These are phyloP conservation scores for Lepraria neglecta DNA, from an alignment of 495 filamentous ascomycete species.

Conservation along the genomic window DNA sequence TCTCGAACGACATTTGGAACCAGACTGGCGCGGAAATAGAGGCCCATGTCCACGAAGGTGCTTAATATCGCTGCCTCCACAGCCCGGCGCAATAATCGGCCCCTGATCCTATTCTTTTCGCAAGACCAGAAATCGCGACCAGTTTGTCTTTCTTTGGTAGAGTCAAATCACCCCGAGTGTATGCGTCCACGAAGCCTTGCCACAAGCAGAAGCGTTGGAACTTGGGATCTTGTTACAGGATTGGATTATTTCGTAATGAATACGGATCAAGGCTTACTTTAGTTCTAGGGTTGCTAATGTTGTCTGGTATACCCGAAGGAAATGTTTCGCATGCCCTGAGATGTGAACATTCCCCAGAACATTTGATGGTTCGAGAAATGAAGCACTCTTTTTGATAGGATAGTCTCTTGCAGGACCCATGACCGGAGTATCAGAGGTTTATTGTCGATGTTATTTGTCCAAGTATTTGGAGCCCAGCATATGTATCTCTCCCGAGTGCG, in stretches of 20 bases:
- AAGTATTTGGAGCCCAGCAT: neutral
- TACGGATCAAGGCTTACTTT: neutral
- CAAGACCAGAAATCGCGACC: slow-evolving; percentile 1
- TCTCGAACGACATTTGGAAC: neutral
- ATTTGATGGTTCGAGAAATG: neutral
- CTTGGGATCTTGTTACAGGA: neutral
- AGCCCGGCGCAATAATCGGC: neutral
- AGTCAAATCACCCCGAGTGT: neutral
- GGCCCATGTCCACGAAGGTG: neutral
- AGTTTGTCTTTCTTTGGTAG: slow-evolving; percentile 1
- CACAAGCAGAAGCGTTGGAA: neutral
- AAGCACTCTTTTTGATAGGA: neutral
- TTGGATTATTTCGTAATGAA: neutral
- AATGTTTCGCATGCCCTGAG: neutral
- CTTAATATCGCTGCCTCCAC: neutral
- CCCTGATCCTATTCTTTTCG: neutral
- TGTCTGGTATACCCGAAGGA: neutral
- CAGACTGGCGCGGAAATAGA: neutral
- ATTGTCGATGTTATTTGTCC: neutral
- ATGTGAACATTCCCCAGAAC: neutral
- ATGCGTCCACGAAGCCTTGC: neutral
- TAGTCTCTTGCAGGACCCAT: neutral
- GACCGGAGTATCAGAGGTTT: neutral
- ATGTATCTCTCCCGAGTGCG: neutral
- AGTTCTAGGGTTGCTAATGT: neutral